These are phyloP conservation scores for Kurtzmaniella natalensis DNA, from an alignment of 1,139 yeast genomes.

Conservation along the genomic window DNA sequence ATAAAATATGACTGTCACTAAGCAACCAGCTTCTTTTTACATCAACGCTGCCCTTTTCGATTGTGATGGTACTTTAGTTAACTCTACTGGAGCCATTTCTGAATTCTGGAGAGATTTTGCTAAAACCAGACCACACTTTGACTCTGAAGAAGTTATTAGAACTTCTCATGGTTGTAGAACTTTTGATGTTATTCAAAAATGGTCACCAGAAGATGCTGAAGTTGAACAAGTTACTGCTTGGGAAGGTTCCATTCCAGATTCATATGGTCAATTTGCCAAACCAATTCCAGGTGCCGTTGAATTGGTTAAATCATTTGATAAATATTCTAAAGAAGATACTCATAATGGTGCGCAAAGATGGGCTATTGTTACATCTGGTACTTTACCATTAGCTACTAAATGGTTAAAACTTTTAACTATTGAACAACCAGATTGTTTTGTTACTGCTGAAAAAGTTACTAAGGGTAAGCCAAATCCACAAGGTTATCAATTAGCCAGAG, in stretches of 20 bases:
- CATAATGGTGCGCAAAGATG: conserved; percentile 49
- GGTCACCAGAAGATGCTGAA: conserved; percentile 72
- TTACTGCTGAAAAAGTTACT: conserved; percentile 74
- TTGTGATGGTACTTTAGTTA: conserved; percentile 81
- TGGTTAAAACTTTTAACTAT: conserved; percentile 70
- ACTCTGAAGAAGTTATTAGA: conserved; percentile 65
- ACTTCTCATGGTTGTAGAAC: conserved; percentile 84
- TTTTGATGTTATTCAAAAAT: conserved; percentile 66
- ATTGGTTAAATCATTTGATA: conserved; percentile 52
- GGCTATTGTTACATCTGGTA: conserved; percentile 87
- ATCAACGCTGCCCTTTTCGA: conserved; percentile 62
- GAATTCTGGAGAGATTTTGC: conserved; percentile 77
- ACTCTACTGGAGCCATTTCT: conserved; percentile 78
- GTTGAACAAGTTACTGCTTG: conserved; percentile 62
- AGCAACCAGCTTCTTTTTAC: conserved; percentile 45
- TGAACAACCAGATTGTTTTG: conserved; percentile 64
- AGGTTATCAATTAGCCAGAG: conserved; percentile 69
- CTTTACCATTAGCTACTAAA: conserved; percentile 68
- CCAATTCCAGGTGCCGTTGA: conserved; percentile 74
- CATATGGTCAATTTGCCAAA: conserved; percentile 65
- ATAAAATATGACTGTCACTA: conserved; percentile 22
- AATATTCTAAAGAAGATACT: conserved; percentile 36
- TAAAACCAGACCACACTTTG: conserved; percentile 63
- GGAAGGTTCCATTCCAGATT: conserved; percentile 69
- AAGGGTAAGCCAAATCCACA: conserved; percentile 83